A percentile compares a stretch with the other conserved stretches of the same genome.
Evolutionary conservation across 495 filamentous ascomycete genomes (phyloP).

Genomic region (Hyaloscypha variabilis): DNA sequence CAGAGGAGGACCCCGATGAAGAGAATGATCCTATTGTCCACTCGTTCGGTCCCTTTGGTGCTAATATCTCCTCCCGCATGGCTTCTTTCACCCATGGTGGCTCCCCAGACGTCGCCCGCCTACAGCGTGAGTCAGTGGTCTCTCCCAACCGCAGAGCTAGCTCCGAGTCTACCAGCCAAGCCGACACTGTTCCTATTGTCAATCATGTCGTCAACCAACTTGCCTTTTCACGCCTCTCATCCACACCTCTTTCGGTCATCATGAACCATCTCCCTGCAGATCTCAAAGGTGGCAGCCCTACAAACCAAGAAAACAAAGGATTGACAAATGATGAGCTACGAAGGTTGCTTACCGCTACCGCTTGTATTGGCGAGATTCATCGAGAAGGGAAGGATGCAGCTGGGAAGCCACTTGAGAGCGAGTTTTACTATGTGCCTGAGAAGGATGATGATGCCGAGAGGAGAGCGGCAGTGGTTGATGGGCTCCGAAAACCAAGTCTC

Average conservation of each 20-base stretch:
- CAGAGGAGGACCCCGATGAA: constrained; percentile 75
- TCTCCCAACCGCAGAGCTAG: constrained; percentile 26
- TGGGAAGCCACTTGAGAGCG: constrained; percentile 88
- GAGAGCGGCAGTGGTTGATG: constrained; percentile 80
- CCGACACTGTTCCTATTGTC: constrained; percentile 42
- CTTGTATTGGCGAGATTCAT: constrained; percentile 83
- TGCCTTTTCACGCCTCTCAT: constrained; percentile 94
- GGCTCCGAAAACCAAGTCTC: constrained; percentile 83
- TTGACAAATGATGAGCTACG: constrained; percentile 65
- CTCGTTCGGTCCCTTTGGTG: constrained; percentile 87
- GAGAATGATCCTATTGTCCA: constrained; percentile 91
- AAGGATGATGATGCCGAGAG: constrained; percentile 79
- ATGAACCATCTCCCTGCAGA: constrained; percentile 79
- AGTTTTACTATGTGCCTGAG: constrained; percentile 98
- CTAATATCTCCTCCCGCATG: constrained; percentile 77
- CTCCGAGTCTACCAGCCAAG: constrained; percentile 33
- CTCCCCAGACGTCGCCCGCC: constrained; percentile 22
- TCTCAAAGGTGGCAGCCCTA: constrained; percentile 43
- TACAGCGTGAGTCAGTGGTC: background rate
- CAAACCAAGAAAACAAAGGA: constrained; percentile 47
- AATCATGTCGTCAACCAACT: constrained; percentile 94
- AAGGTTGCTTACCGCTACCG: constrained; percentile 66
- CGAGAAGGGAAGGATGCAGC: constrained; percentile 96
- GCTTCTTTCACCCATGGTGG: constrained; percentile 58
- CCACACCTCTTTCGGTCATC: constrained; percentile 86